A percentile compares a stretch with the other conserved stretches of the same genome.
Conservation (phyloP, 495 filamentous ascomycete genomes). For the Hypoxylon perforatum region DNA sequence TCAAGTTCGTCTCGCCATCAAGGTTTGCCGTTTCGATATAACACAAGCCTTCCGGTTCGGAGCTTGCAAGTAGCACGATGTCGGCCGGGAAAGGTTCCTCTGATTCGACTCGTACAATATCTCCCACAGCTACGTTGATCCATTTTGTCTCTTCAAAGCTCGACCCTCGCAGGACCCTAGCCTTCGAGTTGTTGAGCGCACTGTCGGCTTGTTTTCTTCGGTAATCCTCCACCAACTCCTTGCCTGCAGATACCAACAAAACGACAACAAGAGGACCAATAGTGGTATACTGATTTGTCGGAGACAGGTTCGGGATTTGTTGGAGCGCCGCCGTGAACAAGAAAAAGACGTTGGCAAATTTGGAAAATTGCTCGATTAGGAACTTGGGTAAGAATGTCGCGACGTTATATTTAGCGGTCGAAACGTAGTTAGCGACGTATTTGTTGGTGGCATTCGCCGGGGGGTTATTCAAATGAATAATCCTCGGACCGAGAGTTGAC, state of each 20-base stretch:
- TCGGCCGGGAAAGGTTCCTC: conserved; percentile 98
- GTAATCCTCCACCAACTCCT: conserved; percentile 94
- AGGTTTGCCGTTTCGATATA: conserved; percentile 99
- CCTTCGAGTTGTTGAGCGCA: conserved; percentile 87
- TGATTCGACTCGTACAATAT: conserved; percentile 93
- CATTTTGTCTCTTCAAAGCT: conserved; percentile 88
- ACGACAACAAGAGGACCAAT: conserved; percentile 93
- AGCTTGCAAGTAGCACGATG: conserved; percentile 89
- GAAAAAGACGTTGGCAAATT: conserved; percentile 99
- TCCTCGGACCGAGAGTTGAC: conserved; percentile 87
- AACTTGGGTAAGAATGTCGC: conserved; percentile 98
- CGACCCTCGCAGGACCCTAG: conserved; percentile 84
- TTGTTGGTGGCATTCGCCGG: conserved; percentile 89
- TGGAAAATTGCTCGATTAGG: conserved; percentile 98
- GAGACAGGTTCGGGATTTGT: conserved; percentile 94
- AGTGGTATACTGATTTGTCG: conserved; percentile 94
- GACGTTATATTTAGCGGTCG: conserved; percentile 97
- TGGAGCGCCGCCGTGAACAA: conserved; percentile 95
- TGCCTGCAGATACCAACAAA: conserved; percentile 90
- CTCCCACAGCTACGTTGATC: conserved; percentile 93
- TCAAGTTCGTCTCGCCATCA: conserved; percentile 98
- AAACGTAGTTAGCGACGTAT: conserved; percentile 95
- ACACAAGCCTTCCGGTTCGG: conserved; percentile 96
- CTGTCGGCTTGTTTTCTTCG: conserved; percentile 89
- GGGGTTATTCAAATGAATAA: conserved; percentile 97